Evolutionary conservation across 768 basidiomycete species (phyloP).

Genomic region (Fibroporia radiculosa): DNA sequence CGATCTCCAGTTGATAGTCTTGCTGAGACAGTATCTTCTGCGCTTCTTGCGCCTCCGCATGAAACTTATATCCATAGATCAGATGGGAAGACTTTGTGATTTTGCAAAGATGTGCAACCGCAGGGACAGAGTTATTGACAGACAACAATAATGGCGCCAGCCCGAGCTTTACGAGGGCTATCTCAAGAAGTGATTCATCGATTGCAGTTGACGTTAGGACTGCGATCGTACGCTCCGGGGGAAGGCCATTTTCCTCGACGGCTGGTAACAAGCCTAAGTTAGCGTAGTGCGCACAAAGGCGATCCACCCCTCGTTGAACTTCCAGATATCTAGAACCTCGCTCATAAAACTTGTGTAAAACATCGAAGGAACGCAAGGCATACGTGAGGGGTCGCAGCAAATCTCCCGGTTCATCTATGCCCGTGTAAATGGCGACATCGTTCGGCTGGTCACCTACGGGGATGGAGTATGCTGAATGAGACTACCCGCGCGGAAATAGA

Average conservation of each 20-base stretch:
- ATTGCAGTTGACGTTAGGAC: constrained; percentile 32
- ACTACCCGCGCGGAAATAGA: neutral
- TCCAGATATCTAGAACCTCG: constrained; percentile 3
- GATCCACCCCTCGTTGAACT: constrained; percentile 6
- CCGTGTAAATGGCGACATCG: constrained; percentile 6
- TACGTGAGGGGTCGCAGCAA: constrained; percentile 6
- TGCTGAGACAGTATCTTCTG: constrained; percentile 21
- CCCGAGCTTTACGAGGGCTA: constrained; percentile 34
- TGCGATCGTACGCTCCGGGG: constrained; percentile 27
- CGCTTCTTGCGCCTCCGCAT: constrained; percentile 26
- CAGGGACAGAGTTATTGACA: constrained; percentile 38
- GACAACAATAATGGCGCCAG: constrained; percentile 31
- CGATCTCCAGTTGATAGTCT: constrained; percentile 15
- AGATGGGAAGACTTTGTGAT: constrained; percentile 30
- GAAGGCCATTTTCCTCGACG: constrained; percentile 17
- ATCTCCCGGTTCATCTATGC: constrained; percentile 4
- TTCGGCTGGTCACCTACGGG: constrained; percentile 2
- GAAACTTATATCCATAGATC: constrained; percentile 32
- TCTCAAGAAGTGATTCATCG: constrained; percentile 34
- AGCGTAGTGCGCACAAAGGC: constrained; percentile 24
- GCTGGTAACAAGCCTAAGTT: constrained; percentile 19
- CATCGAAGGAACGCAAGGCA: neutral
- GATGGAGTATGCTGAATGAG: neutral
- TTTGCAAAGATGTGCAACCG: constrained; percentile 35
- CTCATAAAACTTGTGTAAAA: neutral